Base-by-base conservation (phyloP, 805 yeast genomes). In the Crinitomyces ghanaensis region DNA sequence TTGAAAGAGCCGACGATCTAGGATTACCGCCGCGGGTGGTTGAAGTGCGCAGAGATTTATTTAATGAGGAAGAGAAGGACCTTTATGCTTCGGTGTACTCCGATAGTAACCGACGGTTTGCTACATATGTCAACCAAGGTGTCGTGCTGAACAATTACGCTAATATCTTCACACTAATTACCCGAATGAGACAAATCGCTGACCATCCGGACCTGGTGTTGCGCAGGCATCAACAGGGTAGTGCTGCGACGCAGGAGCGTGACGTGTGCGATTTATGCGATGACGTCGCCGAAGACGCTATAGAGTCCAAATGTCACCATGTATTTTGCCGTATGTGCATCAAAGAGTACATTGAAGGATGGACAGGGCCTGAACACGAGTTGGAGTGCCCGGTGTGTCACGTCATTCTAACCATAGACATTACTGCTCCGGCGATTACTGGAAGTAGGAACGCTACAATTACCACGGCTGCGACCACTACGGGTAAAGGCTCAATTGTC, bases 261-360 rank as follows among this genome's bases (percentile, higher is more conserved):
- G 71, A 85, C 7, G 77, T 91, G 26, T 91, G 99, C 52, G 93
- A 83, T 44, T 53, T 91, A 16, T 91, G 99, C 58, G 97, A 86
- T 45, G 99, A 91, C 51, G 96, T 86, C 56, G 96, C 97, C 0
- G 97, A 91, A 56, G 99, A 91, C 40, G 94, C 98, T 0, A 85
- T 91, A 30, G 86, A 81, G 54, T 79, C 95, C 2, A 82, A 79
- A 51, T 91, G 99, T 55, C 95, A 81, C 45, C 99, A 91, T 53
- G 72, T 71, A 41, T 91, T 91, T 52, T 91, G 99, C 53, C 70
- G 99, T 19, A 65, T 91, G 65, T 91, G 99, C 54, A 73, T 91
- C 37, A 74, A 70, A 37, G 98, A 93, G 56, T 91, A 91, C 50
- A 72, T 79, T 30, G 95, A 86, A 42, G 74, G 91, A 33, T 59